A percentile compares a stretch with the other conserved stretches of the same genome.
Conservation (phyloP, 2,329 filamentous ascomycete species). For the Paecilomyces dactylethromorphus region DNA sequence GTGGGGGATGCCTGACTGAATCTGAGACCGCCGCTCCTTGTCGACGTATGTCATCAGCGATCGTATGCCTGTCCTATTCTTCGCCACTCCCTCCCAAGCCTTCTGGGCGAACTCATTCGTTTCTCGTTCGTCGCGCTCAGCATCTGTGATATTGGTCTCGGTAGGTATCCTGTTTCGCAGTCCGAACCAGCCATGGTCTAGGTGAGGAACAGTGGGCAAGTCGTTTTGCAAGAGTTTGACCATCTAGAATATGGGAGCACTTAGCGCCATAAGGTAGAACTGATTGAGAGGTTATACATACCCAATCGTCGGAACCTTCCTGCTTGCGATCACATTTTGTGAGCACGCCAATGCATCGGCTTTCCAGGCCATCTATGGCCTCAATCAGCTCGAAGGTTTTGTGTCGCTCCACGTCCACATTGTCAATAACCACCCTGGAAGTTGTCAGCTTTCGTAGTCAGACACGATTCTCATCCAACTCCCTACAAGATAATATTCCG, state of each 20-base stretch:
- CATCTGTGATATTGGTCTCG: too few species aligned
- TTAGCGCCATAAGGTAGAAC: background rate
- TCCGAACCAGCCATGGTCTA: constrained; percentile 12
- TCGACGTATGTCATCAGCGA: constrained; percentile 10
- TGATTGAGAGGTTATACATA: too few species aligned
- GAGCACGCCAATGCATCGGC: too few species aligned
- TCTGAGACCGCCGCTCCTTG: constrained; percentile 8
- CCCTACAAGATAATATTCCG: too few species aligned
- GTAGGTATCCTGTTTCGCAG: constrained; percentile 9
- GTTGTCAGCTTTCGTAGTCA: background rate
- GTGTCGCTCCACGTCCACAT: constrained; percentile 10
- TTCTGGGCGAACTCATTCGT: too few species aligned
- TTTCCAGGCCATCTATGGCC: too few species aligned
- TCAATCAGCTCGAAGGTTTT: constrained; percentile 4
- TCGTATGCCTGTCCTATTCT: background rate
- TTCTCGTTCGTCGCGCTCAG: too few species aligned
- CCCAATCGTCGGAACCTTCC: too few species aligned
- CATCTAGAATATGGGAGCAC: constrained; percentile 5
- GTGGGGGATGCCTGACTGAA: constrained; percentile 8
- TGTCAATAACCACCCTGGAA: constrained; percentile 9
- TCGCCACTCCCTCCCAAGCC: too few species aligned
- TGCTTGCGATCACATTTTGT: too few species aligned
- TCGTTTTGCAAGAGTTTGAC: constrained; percentile 11
- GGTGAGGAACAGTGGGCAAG: constrained; percentile 5
- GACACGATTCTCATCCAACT: background rate